A percentile compares a stretch with the other conserved stretches of the same genome.
Evolutionary conservation across 352 stramenopile genomes (phyloP).

Genomic region (Pythium guiyangense): DNA sequence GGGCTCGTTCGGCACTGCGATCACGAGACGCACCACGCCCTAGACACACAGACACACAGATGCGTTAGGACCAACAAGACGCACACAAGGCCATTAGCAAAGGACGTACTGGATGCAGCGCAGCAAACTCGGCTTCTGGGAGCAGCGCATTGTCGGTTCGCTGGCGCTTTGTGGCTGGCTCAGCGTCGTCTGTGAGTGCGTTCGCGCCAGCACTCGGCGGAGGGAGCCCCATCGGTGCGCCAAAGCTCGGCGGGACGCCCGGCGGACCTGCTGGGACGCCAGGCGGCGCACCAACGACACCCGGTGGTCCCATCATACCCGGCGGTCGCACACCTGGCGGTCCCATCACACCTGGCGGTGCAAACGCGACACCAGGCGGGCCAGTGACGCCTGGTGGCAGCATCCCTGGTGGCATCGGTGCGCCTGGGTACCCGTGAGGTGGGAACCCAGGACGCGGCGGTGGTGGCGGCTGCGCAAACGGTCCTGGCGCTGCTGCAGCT

Average conservation of each 20-base stretch:
- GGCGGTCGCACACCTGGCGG: slow-evolving; percentile 23
- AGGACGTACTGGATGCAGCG: slow-evolving; percentile 56
- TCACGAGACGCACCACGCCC: slow-evolving; percentile 56
- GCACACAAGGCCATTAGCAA: neutral
- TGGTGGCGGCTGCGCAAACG: slow-evolving; percentile 7
- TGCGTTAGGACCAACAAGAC: neutral
- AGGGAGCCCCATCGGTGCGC: neutral
- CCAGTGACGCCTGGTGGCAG: slow-evolving; percentile 19
- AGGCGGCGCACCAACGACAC: slow-evolving; percentile 11
- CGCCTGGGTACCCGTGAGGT: slow-evolving; percentile 6
- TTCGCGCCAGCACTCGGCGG: slow-evolving; percentile 3
- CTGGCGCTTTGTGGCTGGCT: slow-evolving; percentile 69
- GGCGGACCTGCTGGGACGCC: slow-evolving; percentile 16
- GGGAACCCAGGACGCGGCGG: slow-evolving; percentile 2
- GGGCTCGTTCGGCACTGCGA: slow-evolving; percentile 86
- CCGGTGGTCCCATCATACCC: slow-evolving; percentile 32
- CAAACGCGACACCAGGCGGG: slow-evolving; percentile 15
- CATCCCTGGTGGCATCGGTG: slow-evolving; percentile 13
- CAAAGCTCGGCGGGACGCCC: neutral
- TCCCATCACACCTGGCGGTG: slow-evolving; percentile 20
- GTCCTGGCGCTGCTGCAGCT: neutral
- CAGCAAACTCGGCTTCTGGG: slow-evolving; percentile 78
- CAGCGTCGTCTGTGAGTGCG: slow-evolving; percentile 17
- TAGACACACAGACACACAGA: slow-evolving; percentile 12
- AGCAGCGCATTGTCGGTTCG: slow-evolving; percentile 59